Evolutionary conservation across 1,139 yeast species (phyloP).

Genomic region (Taphrina wiesneri): DNA sequence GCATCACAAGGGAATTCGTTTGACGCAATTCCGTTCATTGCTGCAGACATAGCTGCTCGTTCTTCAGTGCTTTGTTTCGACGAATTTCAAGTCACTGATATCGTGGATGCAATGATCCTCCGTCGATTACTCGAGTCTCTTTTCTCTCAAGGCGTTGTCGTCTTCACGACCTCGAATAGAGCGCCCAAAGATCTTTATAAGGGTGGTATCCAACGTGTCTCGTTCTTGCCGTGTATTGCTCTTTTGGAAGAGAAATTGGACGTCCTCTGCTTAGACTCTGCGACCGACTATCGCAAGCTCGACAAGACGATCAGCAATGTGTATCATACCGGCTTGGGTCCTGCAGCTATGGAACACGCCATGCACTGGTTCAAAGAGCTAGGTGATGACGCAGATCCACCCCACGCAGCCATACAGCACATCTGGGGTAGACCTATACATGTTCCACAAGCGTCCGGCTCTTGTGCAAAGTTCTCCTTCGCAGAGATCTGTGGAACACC

Average conservation of each 20-base stretch:
- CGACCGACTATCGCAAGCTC: constrained; percentile 88
- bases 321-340: constrained; percentile 69
- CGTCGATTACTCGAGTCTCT: constrained; percentile 68
- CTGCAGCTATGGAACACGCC: constrained; percentile 64
- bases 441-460: constrained; percentile 73
- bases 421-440: constrained; percentile 87
- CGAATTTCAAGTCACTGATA: constrained; percentile 77
- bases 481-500: constrained; percentile 82
- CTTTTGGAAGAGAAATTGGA: constrained; percentile 69
- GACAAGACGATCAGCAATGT: constrained; percentile 81
- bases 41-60: constrained; percentile 74
- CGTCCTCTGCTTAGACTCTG: constrained; percentile 80
- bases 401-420: constrained; percentile 49
- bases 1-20: constrained; percentile 62
- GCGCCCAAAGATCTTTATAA: constrained; percentile 91
- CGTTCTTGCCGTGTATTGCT: constrained; percentile 88
- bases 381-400: constrained; percentile 54
- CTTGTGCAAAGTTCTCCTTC: constrained; percentile 87
- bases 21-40: constrained; percentile 81
- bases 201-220: constrained; percentile 88
- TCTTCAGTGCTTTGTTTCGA: constrained; percentile 87
- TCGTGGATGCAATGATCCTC: constrained; percentile 95
- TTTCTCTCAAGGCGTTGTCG: constrained; percentile 71
- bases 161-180: constrained; percentile 92
- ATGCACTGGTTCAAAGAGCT: constrained; percentile 78